Conservation (phyloP, 2,329 filamentous ascomycete species). For the Trichoderma hamatum region DNA sequence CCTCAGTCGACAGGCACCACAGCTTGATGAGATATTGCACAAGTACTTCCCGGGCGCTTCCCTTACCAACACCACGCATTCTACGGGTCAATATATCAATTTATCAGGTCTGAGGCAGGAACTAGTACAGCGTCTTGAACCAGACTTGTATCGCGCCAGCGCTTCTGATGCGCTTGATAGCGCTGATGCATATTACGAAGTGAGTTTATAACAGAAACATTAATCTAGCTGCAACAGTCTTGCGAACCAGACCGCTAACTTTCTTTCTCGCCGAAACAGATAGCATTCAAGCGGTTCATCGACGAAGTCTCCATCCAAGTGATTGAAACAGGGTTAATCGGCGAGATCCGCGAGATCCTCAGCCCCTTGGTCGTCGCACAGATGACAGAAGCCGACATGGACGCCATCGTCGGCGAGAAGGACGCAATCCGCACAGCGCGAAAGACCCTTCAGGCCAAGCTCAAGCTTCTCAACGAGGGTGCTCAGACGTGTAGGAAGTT, state of each 20-base stretch:
- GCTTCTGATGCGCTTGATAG: slow-evolving; percentile 42
- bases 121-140: slow-evolving; percentile 2
- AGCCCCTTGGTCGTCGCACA: slow-evolving; percentile 28
- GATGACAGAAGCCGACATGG: slow-evolving; percentile 31
- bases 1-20: slow-evolving; percentile 7
- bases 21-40: background rate
- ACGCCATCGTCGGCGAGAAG: slow-evolving; percentile 32
- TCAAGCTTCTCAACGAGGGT: slow-evolving; percentile 3
- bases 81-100: background rate
- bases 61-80: background rate
- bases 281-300: slow-evolving; percentile 31
- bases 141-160: slow-evolving; percentile 38
- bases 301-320: slow-evolving; percentile 35
- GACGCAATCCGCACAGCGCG: slow-evolving; percentile 10
- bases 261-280: slow-evolving; percentile 17
- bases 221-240: background rate
- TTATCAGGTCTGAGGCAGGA: background rate
- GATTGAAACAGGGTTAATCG: slow-evolving; percentile 32
- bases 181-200: slow-evolving; percentile 48
- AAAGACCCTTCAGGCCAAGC: background rate
- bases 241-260: background rate
- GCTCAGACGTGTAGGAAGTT: slow-evolving; percentile 16
- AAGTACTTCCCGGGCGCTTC: background rate
- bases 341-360: slow-evolving; percentile 30
- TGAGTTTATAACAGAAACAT: slow-evolving; percentile 22